Conservation (phyloP, 306 rosid genomes). For the Quercus wislizeni region DNA sequence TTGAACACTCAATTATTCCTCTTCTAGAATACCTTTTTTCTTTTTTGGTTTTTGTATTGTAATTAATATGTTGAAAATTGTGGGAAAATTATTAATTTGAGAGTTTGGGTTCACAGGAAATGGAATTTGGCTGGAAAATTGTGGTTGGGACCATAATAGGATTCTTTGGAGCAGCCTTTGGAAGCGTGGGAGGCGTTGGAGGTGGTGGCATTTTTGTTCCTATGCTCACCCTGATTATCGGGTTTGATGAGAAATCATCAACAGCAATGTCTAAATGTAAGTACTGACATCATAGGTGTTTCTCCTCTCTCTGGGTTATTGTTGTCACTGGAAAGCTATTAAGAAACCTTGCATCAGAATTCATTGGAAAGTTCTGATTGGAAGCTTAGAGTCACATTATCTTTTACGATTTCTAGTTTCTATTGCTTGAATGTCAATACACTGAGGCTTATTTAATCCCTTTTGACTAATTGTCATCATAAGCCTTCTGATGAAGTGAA, state of each 20-base stretch:
- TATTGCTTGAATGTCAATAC: neutral
- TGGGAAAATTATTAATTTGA: constrained; percentile 17
- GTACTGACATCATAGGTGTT: constrained; percentile 15
- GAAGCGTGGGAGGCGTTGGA: constrained; percentile 88
- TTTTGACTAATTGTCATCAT: neutral
- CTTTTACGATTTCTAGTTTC: neutral
- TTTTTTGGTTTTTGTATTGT: neutral
- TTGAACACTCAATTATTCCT: too few relatives aligned
- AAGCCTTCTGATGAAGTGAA: neutral
- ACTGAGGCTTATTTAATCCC: neutral
- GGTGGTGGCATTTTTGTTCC: constrained; percentile 90
- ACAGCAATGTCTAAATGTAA: constrained; percentile 80
- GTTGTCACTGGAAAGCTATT: neutral
- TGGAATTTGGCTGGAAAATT: constrained; percentile 78
- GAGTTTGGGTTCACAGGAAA: constrained; percentile 41
- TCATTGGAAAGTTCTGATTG: too few relatives aligned
- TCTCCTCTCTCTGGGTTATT: neutral
- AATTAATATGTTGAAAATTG: neutral
- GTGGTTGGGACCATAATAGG: constrained; percentile 66
- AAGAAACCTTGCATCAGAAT: neutral
- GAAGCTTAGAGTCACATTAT: too few relatives aligned
- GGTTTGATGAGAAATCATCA: constrained; percentile 85
- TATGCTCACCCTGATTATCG: constrained; percentile 75
- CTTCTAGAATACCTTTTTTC: too few relatives aligned
- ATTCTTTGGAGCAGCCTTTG: constrained; percentile 85